Conservation (phyloP, 1,284 basidiomycete species). For the Vanrija sp. region DNA sequence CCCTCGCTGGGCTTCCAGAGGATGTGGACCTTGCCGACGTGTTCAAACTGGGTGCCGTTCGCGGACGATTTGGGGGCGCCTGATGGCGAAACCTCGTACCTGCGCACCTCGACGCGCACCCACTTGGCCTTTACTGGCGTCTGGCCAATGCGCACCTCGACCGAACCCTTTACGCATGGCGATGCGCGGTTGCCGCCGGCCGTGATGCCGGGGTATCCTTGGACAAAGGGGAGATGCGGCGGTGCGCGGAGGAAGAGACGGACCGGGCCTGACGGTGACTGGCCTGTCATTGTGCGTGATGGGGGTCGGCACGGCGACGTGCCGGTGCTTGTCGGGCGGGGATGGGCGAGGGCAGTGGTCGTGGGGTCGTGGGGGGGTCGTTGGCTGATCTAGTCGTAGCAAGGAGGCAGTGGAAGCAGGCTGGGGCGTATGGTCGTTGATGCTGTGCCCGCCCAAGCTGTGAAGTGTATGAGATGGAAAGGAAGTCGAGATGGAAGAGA, state of each 20-base stretch:
- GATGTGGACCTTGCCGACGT: slow-evolving; percentile 38
- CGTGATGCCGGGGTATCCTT: slow-evolving; percentile 46
- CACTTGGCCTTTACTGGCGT: slow-evolving; percentile 82
- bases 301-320: neutral
- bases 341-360: neutral
- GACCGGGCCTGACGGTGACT: slow-evolving; percentile 20
- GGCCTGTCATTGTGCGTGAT: slow-evolving; percentile 3
- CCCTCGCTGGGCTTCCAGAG: slow-evolving; percentile 41
- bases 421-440: no score
- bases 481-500: neutral
- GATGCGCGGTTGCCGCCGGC: slow-evolving; percentile 23
- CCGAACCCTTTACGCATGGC: slow-evolving; percentile 52
- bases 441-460: no score
- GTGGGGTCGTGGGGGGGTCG: neutral
- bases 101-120: slow-evolving; percentile 79
- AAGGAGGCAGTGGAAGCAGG: no score
- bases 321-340: neutral
- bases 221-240: slow-evolving; percentile 46
- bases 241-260: slow-evolving; percentile 43
- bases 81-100: slow-evolving; percentile 61
- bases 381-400: no score
- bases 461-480: no score
- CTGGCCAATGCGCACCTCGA: slow-evolving; percentile 68
- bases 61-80: slow-evolving; percentile 58
- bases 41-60: slow-evolving; percentile 59